These are phyloP conservation scores for Kappamyces sp. DNA, from an alignment of 192 early-diverging fungal genomes.

Conservation along the genomic window DNA sequence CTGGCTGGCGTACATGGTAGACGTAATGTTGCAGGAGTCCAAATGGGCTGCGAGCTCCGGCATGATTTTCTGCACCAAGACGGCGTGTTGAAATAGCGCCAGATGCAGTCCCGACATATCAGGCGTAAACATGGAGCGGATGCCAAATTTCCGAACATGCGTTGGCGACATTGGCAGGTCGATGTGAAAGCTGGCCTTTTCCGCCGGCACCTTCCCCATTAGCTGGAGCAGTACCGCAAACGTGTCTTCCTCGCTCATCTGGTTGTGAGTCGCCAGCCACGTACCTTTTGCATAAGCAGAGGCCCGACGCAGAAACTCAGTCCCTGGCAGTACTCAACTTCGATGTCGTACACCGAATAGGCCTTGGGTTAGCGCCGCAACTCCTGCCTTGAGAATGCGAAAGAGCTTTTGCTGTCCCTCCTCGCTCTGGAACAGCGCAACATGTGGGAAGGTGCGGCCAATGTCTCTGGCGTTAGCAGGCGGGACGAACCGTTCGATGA, in stretches of 20 bases:
- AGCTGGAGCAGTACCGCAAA: constrained; percentile 84
- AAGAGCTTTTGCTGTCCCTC: constrained; percentile 81
- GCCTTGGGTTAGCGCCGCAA: constrained; percentile 38
- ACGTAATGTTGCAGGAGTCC: constrained; percentile 65
- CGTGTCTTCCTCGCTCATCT: constrained; percentile 89
- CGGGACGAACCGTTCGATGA: constrained; percentile 53
- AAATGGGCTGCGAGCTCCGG: constrained; percentile 78
- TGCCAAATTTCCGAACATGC: constrained; percentile 46
- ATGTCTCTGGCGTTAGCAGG: constrained; percentile 49
- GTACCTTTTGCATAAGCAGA: constrained; percentile 72
- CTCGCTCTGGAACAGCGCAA: constrained; percentile 76
- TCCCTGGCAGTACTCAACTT: constrained; percentile 96
- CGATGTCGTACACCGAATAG: constrained; percentile 79
- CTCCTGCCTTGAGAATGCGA: constrained; percentile 55
- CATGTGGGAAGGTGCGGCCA: constrained; percentile 79
- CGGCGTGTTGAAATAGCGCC: constrained; percentile 78
- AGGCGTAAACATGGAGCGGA: constrained; percentile 83
- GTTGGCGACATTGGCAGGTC: not conserved
- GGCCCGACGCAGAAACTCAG: constrained; percentile 84
- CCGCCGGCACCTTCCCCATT: constrained; percentile 50
- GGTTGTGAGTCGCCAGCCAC: constrained; percentile 11
- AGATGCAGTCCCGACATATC: constrained; percentile 80
- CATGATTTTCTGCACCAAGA: constrained; percentile 69
- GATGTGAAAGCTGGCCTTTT: not conserved
- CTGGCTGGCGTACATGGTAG: constrained; percentile 88